Conservation (phyloP, 495 filamentous ascomycete species). For the Lasiosphaeria miniovina region DNA sequence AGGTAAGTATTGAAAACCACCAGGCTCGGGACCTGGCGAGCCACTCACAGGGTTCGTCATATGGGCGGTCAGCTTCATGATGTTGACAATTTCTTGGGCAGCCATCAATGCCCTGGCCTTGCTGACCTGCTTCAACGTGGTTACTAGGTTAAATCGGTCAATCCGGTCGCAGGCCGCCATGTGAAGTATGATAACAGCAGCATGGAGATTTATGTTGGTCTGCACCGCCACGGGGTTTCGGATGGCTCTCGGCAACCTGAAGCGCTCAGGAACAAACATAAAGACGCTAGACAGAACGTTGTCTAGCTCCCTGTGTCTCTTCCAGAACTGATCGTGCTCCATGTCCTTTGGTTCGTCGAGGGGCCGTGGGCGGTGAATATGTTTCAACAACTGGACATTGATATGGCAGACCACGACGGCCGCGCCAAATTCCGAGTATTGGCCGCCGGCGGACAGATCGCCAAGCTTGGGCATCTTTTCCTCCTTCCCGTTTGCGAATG, state of each 20-base stretch:
- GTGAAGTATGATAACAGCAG: conserved; percentile 44
- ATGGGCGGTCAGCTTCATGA: conserved; percentile 38
- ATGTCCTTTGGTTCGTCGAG: conserved; percentile 38
- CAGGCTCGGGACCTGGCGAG: neutral
- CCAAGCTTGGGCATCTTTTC: conserved; percentile 34
- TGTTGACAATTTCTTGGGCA: conserved; percentile 43
- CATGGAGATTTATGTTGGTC: conserved; percentile 45
- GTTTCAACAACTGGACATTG: conserved; percentile 40
- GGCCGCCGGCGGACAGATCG: conserved; percentile 34
- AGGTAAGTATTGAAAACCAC: neutral
- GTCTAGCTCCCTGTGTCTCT: conserved; percentile 46
- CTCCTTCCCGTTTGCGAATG: conserved; percentile 34
- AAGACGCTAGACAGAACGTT: conserved; percentile 43
- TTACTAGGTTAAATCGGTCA: conserved; percentile 35
- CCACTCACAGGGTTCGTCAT: conserved; percentile 27
- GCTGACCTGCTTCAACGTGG: conserved; percentile 30
- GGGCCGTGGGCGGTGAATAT: conserved; percentile 39
- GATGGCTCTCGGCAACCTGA: conserved; percentile 37
- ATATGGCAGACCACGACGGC: conserved; percentile 39
- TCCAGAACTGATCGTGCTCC: conserved; percentile 42
- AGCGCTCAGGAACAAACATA: conserved; percentile 44
- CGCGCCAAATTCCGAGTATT: conserved; percentile 41
- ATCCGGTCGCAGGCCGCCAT: conserved; percentile 39
- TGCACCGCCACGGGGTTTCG: conserved; percentile 39
- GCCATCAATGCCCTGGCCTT: conserved; percentile 34